Evolutionary conservation across 2,329 filamentous ascomycete genomes (phyloP), one percentile per base, ranked within the genome.

Genomic region (Fusarium anguioides): DNA sequence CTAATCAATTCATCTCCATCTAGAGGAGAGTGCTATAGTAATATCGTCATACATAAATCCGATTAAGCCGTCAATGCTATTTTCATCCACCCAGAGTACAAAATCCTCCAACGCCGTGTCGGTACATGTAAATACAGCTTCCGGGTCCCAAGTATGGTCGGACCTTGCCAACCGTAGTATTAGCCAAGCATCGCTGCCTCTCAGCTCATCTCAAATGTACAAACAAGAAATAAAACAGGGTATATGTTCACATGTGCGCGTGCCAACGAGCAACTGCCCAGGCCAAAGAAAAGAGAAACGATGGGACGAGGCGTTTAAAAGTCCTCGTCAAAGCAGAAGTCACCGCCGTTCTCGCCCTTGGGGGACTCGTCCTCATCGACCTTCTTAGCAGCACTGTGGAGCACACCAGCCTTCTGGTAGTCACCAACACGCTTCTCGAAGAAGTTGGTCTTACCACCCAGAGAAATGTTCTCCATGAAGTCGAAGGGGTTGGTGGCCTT

Each of bases 391-490:
- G 65, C 65, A 83, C 92, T 94, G 76, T 91, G 91, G 93, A 99
- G 97, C 80, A 99, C 95, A 85, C 96, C 96, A 35, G 96, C 94
- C 88, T 99, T 99, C 84, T 99, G 96, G 88, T 99, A 99, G 77
- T 99, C 96, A 79, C 91, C 96, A 58, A 99, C 96, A 74, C 96
- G 93, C 92, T 99, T 99, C 91, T 99, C 96, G 80, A 99, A 99
- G 89, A 99, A 99, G 89, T 99, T 99, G 80, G 96, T 99, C 92
- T 99, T 99, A 82, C 96, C 96, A 50, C 94, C 93, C 12, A 99
- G 88, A 21, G 96, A 98, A 81, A 99, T 99, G 83, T 97, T 97
- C 87, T 99, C 96, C 96, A 99, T 99, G 82, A 99, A 99, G 86
- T 99, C 96, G 80, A 99, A 99, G 78, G 96, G 96, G 84, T 99